These are phyloP conservation scores for Tricholoma terreum DNA, from an alignment of 768 basidiomycete genomes.

Conservation along the genomic window DNA sequence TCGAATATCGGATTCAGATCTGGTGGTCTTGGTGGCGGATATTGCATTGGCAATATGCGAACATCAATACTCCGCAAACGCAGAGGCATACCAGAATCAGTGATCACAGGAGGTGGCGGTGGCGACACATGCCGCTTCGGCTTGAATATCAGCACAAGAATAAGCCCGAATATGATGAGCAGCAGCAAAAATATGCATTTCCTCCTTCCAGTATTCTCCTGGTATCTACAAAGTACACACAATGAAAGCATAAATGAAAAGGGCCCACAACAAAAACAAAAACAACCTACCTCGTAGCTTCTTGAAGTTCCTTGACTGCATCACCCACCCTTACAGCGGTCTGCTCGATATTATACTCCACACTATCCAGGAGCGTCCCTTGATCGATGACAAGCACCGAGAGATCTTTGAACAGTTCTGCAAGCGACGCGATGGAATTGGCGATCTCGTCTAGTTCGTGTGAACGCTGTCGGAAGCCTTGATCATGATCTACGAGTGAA, in stretches of 20 bases:
- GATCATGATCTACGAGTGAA: constrained; percentile 34
- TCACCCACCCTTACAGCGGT: constrained; percentile 79
- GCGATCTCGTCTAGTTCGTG: constrained; percentile 88
- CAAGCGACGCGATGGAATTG: constrained; percentile 84
- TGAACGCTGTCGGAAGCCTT: constrained; percentile 42
- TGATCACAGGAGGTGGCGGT: constrained; percentile 4
- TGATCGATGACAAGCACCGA: constrained; percentile 94
- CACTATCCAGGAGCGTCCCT: constrained; percentile 91
- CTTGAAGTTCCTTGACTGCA: constrained; percentile 79
- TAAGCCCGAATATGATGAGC: constrained; percentile 83
- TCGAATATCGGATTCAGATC: background rate
- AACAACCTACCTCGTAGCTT: constrained; percentile 51
- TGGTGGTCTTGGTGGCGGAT: background rate
- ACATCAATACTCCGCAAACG: background rate
- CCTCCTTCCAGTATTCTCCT: constrained; percentile 89
- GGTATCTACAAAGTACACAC: constrained; percentile 62
- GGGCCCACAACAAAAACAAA: no score
- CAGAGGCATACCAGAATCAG: background rate
- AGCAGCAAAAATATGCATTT: constrained; percentile 91
- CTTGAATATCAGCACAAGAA: constrained; percentile 90
- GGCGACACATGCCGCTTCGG: constrained; percentile 36
- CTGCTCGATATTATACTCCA: constrained; percentile 97
- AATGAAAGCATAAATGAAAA: no score
- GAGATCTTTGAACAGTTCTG: constrained; percentile 95
- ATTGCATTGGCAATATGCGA: background rate